Base-by-base conservation (phyloP, 2,329 filamentous ascomycete species). In the Neodidymelliopsis sp. region DNA sequence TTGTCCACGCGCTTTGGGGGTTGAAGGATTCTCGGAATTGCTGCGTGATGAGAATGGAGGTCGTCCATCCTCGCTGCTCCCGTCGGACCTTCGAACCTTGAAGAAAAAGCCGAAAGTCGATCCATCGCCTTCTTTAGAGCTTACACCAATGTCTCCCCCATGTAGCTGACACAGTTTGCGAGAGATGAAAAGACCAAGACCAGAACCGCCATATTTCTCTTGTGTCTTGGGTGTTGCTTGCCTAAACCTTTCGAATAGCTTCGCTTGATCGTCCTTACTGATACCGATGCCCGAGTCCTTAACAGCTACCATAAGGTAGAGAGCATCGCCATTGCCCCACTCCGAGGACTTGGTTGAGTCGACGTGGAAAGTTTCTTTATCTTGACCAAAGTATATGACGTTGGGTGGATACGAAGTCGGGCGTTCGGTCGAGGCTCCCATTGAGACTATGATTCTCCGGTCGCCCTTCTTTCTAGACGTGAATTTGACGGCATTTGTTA, bases 401-500 rank as follows among this genome's bases (percentile, higher is more conserved):
- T 74, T 71, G 1, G 75, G 75, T 4, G 75, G 75, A 49, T 76
- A 77, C 3, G 71, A 75, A 4, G 58, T 61, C 6, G 75, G 75
- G 3, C 71, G 66, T 19, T 73, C 53, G 4, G 46, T 13, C 1
- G 67, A 67, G 13, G 75, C 75, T 4, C 75, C 75, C 34, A 79
- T 63, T 6, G 65, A 74, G 4, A 79, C 70, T 0, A 63, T 72
- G 27, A 79, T 75, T 11, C 70, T 69, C 1, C 72, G 64, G 3
- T 66, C 65, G 0, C 71, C 65, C 4, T 72, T 61, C 46, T 75
- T 74, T 43, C 65, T 71, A 2, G 67, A 54, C 0, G 76, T 79
- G 50, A 79, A 79, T 31, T 79, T 79, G 45, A 79, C 75, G 0
- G 74, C 73, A 39, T 78, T 78, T 2, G 77, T 78, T 10, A 79